These are phyloP conservation scores for sorghum (Sorghum bicolor) DNA, from an alignment of 176 grass and related monocot species.

Conservation along the genomic window DNA sequence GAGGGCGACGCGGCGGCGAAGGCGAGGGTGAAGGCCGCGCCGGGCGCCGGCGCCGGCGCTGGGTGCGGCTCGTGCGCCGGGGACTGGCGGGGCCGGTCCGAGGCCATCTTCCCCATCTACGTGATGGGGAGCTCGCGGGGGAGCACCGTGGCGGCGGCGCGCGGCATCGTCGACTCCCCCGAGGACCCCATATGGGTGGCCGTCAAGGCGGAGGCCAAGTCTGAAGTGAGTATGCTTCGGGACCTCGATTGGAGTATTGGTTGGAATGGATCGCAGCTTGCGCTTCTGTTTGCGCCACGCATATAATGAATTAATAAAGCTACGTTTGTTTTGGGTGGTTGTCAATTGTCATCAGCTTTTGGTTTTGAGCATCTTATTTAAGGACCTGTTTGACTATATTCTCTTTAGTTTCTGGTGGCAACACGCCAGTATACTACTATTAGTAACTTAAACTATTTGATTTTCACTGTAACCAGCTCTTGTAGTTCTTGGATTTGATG, in stretches of 20 bases:
- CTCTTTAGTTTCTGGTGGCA: not conserved
- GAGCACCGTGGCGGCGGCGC: constrained; percentile 42
- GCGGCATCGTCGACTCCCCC: constrained; percentile 49
- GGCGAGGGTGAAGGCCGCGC: constrained; percentile 21
- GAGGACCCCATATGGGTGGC: constrained; percentile 93
- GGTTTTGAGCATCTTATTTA: not conserved
- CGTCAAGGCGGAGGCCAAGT: constrained; percentile 73
- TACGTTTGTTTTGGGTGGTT: not conserved
- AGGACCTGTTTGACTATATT: not conserved
- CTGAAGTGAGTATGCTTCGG: constrained; percentile 48
- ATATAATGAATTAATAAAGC: constrained; percentile 1
- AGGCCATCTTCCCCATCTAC: constrained; percentile 92
- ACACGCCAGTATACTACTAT: not conserved
- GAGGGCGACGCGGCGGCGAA: constrained; percentile 46
- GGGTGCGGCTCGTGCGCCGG: constrained; percentile 34
- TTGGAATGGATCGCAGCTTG: not conserved
- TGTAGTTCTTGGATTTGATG: not conserved
- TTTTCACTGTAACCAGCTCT: not conserved
- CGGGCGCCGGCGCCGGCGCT: not conserved
- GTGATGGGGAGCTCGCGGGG: constrained; percentile 58
- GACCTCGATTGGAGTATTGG: not conserved
- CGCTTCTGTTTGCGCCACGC: not conserved
- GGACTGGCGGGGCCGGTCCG: constrained; percentile 48
- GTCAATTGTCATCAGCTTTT: not conserved
- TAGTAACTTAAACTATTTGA: not conserved